Conservation (phyloP, 331 rosid species). For the Phaseolus coccineus region DNA sequence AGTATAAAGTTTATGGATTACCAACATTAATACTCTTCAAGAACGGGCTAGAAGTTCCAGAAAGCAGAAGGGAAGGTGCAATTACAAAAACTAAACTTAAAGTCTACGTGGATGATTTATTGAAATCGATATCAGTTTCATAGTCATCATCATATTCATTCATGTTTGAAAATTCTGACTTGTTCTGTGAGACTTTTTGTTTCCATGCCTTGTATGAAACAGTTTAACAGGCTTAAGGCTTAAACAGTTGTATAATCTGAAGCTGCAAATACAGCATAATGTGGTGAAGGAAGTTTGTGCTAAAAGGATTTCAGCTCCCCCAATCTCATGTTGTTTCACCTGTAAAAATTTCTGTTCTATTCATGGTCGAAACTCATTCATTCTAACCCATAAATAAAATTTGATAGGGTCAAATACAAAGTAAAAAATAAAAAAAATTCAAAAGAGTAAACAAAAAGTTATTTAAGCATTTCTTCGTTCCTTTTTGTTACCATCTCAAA, state of each 20-base stretch:
- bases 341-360: background rate
- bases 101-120: conserved; percentile 68
- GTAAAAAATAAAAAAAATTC: too few species aligned
- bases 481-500: too few species aligned
- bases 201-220: conserved; percentile 32
- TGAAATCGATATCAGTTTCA: conserved; percentile 66
- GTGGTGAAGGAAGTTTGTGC: conserved; percentile 10
- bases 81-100: conserved; percentile 79
- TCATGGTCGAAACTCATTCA: background rate
- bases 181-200: conserved; percentile 31
- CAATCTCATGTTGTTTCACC: background rate
- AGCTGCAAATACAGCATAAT: conserved; percentile 40
- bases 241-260: conserved; percentile 37
- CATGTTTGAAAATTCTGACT: conserved; percentile 28
- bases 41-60: conserved; percentile 80
- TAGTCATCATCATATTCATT: conserved; percentile 41
- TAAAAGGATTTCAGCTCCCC: too few species aligned
- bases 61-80: conserved; percentile 92
- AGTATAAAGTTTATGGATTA: conserved; percentile 81
- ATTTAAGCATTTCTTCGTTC: too few species aligned
- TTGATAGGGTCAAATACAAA: background rate
- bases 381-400: background rate
- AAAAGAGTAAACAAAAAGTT: too few species aligned
- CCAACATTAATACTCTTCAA: conserved; percentile 81
- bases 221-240: conserved; percentile 38